phyloP scores from a whole-genome alignment of 148 eudicot species.

The Vaccinium macrocarpon region DNA sequence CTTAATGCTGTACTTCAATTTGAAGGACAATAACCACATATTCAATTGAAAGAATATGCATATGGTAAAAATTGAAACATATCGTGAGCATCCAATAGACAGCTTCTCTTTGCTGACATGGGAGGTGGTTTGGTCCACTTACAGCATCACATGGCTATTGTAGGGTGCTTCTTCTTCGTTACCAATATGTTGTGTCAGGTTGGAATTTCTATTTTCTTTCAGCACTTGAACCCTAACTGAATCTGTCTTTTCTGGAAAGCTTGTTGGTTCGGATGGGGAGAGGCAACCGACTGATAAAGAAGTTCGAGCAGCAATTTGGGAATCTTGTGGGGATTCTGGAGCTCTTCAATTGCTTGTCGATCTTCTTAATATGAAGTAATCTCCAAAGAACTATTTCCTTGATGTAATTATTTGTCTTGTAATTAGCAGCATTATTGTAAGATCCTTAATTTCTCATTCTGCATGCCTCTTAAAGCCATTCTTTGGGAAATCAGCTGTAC shows the following conservation, averaged over 20 bases:
- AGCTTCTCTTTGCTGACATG: not conserved
- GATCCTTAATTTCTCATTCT: not conserved
- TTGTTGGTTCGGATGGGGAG: slow-evolving; percentile 59
- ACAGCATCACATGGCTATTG: not conserved
- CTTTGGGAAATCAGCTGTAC: not conserved
- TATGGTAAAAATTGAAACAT: not conserved
- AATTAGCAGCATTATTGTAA: not conserved
- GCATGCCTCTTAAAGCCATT: slow-evolving; percentile 1
- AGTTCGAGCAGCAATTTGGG: slow-evolving; percentile 94
- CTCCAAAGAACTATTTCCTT: slow-evolving; percentile 11
- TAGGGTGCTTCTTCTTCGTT: not conserved
- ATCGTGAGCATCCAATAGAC: not conserved
- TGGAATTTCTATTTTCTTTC: not conserved
- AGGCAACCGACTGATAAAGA: slow-evolving; percentile 78
- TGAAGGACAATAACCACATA: not conserved
- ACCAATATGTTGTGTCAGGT: not conserved
- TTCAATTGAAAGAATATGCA: not conserved
- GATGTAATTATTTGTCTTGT: not conserved
- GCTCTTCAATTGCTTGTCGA: slow-evolving; percentile 94
- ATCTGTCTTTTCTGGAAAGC: slow-evolving; percentile 40
- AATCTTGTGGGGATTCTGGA: slow-evolving; percentile 92
- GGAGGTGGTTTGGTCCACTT: slow-evolving; percentile 5
- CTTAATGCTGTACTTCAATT: not conserved
- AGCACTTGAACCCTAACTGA: not conserved
- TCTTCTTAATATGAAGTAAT: slow-evolving; percentile 77